These are phyloP conservation scores for Trichoderma endophyticum DNA, from an alignment of 2,329 filamentous ascomycete genomes.

Conservation along the genomic window DNA sequence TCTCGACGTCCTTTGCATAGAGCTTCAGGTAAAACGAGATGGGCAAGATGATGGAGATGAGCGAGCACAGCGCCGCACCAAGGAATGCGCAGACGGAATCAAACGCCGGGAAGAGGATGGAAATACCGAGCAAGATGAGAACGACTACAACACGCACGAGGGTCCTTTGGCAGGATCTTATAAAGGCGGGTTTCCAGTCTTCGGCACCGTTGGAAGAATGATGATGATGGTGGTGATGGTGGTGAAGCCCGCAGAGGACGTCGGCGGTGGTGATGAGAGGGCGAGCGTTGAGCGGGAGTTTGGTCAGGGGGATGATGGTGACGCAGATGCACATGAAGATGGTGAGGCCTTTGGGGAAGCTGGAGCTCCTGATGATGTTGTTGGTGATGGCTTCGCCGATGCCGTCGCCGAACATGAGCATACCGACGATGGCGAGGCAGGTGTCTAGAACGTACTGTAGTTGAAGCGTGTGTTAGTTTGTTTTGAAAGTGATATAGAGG, in stretches of 20 bases:
- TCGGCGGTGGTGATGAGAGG: slow-evolving; percentile 86
- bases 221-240: slow-evolving; percentile 31
- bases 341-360: slow-evolving; percentile 72
- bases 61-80: slow-evolving; percentile 86
- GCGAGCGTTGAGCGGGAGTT: slow-evolving; percentile 85
- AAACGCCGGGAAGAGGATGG: slow-evolving; percentile 69
- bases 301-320: slow-evolving; percentile 89
- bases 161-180: slow-evolving; percentile 49
- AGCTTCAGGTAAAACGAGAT: slow-evolving; percentile 87
- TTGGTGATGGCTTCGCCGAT: slow-evolving; percentile 86
- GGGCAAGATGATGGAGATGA: slow-evolving; percentile 88
- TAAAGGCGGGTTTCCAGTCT: slow-evolving; percentile 37
- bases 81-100: slow-evolving; percentile 90
- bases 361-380: slow-evolving; percentile 73
- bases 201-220: slow-evolving; percentile 36
- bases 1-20: slow-evolving; percentile 69
- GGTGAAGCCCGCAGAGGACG: slow-evolving; percentile 71
- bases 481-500: neutral
- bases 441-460: slow-evolving; percentile 72
- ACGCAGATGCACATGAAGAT: slow-evolving; percentile 81
- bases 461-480: neutral
- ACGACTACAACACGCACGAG: slow-evolving; percentile 65
- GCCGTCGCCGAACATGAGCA: slow-evolving; percentile 92
- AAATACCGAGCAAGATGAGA: slow-evolving; percentile 70
- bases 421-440: slow-evolving; percentile 75